These are phyloP conservation scores for Hamigera avellanea DNA, from an alignment of 495 filamentous ascomycete species.

Conservation along the genomic window DNA sequence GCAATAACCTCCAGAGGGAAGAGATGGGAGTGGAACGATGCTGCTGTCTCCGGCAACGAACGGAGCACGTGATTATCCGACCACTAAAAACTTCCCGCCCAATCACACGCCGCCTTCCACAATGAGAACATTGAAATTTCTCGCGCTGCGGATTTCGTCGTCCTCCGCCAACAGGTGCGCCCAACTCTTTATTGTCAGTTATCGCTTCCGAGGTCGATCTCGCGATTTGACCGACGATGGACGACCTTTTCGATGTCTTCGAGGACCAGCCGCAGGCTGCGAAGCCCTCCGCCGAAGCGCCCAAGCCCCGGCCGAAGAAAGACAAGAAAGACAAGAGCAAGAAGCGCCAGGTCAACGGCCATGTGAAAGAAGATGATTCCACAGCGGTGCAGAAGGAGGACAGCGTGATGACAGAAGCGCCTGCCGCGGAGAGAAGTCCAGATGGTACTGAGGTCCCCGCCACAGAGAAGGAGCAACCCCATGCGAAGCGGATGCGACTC, in stretches of 20 bases:
- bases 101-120: constrained; percentile 16
- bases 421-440: constrained; percentile 10
- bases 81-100: constrained; percentile 4
- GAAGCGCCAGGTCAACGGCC: constrained; percentile 75
- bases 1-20: constrained; percentile 9
- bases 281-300: constrained; percentile 14
- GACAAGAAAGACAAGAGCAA: constrained; percentile 58
- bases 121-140: constrained; percentile 26
- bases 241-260: constrained; percentile 80
- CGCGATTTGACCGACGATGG: constrained; percentile 38
- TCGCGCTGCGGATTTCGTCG: constrained; percentile 4
- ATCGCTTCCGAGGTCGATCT: constrained; percentile 8
- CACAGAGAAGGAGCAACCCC: constrained; percentile 34
- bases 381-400: constrained; percentile 12
- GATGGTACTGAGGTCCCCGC: constrained; percentile 5
- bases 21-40: constrained; percentile 12
- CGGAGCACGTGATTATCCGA: constrained; percentile 21
- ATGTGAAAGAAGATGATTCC: constrained; percentile 42
- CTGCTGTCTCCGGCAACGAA: constrained; percentile 4
- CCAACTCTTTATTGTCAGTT: too few species aligned
- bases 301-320: constrained; percentile 35
- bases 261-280: constrained; percentile 47
- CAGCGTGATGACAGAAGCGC: constrained; percentile 10
- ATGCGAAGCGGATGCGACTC: constrained; percentile 64
- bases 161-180: background rate